A percentile compares a stretch with the other conserved stretches of the same genome.
These are phyloP conservation scores for Aspergillus cejpii DNA, from an alignment of 2,329 filamentous ascomycete species.

Conservation along the genomic window DNA sequence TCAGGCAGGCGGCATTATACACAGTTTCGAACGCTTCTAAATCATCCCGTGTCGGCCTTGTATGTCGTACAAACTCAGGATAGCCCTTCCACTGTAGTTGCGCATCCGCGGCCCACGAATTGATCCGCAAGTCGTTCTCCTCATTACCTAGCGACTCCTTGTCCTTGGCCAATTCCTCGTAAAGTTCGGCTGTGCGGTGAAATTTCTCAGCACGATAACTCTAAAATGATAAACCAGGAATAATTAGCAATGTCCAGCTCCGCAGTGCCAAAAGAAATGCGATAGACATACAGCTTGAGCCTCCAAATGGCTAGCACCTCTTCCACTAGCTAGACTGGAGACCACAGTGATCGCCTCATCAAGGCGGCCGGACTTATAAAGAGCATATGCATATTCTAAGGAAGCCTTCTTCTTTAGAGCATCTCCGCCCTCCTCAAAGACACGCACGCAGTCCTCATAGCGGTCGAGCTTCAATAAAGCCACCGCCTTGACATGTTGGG, in stretches of 20 bases:
- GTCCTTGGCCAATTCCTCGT: conserved; percentile 45
- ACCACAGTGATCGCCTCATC: conserved; percentile 50
- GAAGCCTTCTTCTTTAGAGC: conserved; percentile 48
- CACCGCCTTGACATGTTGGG: conserved; percentile 54
- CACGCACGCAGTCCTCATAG: conserved; percentile 54
- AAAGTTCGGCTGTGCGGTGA: conserved; percentile 48
- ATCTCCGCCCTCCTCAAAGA: conserved; percentile 50
- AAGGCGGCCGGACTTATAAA: conserved; percentile 55
- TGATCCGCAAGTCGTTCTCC: conserved; percentile 56
- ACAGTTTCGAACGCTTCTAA: conserved; percentile 59
- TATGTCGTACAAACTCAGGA: conserved; percentile 46
- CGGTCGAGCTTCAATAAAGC: conserved; percentile 59
- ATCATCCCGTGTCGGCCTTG: conserved; percentile 52
- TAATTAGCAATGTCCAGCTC: neutral
- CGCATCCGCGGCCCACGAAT: conserved; percentile 54
- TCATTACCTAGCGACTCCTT: conserved; percentile 42
- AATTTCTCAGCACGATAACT: conserved; percentile 57
- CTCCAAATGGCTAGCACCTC: conserved; percentile 54
- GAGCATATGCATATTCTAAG: conserved; percentile 57
- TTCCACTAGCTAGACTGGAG: conserved; percentile 33
- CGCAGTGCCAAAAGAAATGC: neutral
- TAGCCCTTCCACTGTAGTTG: conserved; percentile 56
- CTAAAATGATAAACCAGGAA: conserved; percentile 12
- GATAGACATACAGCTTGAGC: conserved; percentile 50
- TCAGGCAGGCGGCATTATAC: conserved; percentile 59